Evolutionary conservation across 1,284 basidiomycete genomes (phyloP).

Genomic region (Entoloma clypeatum): DNA sequence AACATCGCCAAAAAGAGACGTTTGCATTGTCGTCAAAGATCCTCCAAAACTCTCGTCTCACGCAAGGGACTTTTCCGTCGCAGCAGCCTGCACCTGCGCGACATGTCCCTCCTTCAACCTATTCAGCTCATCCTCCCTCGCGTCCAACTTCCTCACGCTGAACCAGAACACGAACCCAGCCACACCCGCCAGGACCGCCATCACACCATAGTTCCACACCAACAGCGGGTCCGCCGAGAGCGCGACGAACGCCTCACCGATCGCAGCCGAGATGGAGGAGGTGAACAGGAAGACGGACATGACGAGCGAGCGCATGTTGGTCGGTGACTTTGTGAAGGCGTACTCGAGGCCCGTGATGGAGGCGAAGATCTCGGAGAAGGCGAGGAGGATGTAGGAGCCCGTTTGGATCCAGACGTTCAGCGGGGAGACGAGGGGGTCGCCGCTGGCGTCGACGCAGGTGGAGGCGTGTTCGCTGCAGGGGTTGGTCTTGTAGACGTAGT

Average conservation of each 20-base stretch:
- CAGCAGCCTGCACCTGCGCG: conserved; percentile 10
- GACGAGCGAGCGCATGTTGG: conserved; percentile 78
- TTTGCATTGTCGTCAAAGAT: too few species aligned
- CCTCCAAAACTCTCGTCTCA: too few species aligned
- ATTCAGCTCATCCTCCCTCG: conserved; percentile 61
- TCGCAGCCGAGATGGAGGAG: conserved; percentile 58
- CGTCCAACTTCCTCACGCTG: conserved; percentile 55
- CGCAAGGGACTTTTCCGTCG: too few species aligned
- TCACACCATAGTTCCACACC: conserved; percentile 51
- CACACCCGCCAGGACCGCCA: conserved; percentile 41
- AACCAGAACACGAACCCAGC: conserved; percentile 57
- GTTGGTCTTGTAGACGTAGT: conserved; percentile 76
- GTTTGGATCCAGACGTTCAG: conserved; percentile 79
- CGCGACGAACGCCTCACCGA: conserved; percentile 66
- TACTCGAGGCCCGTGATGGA: conserved; percentile 86
- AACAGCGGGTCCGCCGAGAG: conserved; percentile 49
- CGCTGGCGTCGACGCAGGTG: conserved; percentile 44
- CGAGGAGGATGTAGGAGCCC: conserved; percentile 65
- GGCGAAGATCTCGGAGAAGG: conserved; percentile 77
- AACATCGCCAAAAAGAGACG: too few species aligned
- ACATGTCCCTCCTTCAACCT: conserved; percentile 40
- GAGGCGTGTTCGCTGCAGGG: conserved; percentile 60
- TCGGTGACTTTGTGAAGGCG: conserved; percentile 85
- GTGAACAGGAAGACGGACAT: conserved; percentile 74
- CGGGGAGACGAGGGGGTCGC: conserved; percentile 38